Base-by-base conservation (phyloP, 2,329 filamentous ascomycete genomes). In the Westerdykella ornata region DNA sequence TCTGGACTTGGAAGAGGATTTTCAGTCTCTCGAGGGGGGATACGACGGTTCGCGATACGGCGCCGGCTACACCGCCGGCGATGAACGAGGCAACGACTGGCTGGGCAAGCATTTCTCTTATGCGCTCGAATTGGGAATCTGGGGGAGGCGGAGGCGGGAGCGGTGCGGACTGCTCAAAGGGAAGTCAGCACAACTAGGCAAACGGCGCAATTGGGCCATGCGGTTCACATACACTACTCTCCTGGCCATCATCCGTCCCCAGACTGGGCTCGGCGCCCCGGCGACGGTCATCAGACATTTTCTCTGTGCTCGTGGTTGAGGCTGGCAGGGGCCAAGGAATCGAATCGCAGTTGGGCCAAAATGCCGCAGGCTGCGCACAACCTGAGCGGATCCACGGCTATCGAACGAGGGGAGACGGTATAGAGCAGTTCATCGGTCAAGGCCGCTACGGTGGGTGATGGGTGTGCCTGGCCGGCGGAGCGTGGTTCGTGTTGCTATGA, bases 1-100 rank as follows among this genome's bases (percentile, higher is more conserved):
- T 94, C 71, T 98, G 92, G 19, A 98, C 78, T 66, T 98, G 92
- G 66, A 96, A 88, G n/a, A 98, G 75, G 55, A 98, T 98, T 72
- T 98, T 97, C 44, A 98, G 76, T 49, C 92, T 81, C 69, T 98
- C 92, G 29, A 98, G 80, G 3, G 92, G 92, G 13, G 90, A 97
- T 4, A 98, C 92, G 36, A 97, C 90, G 17, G 92, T 98, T 62
- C 92, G 81, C 22, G 92, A 97, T n/a, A 98, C 90, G 33, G 92
- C 92, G 44, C 92, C 92, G 13, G 92, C 92, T 16, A 96, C 81
- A 52, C 92, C 92, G 47, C 92, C 92, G 20, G 88, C 92, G 58
- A 94, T 84, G 61, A 98, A 98, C 26, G 92, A 89, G 32, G 92
- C 90, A 26, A 88, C 71, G 30, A 96, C 82, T 3, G 90, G 89